phyloP scores from a whole-genome alignment of 345 rosid species.

The Lepidium africanum region DNA sequence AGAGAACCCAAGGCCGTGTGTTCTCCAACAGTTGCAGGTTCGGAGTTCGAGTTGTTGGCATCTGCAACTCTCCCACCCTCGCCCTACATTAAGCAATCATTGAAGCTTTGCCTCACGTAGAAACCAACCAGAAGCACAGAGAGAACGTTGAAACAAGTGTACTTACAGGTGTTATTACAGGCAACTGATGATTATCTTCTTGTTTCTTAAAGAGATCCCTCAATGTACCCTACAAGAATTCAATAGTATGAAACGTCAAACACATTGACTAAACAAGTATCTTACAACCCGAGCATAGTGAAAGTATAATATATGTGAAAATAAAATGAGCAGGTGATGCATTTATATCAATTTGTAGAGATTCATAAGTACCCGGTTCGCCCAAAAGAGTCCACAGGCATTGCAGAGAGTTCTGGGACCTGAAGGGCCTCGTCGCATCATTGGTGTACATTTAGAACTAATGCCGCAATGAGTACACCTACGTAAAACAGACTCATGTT shows the following conservation, averaged over 20 bases:
- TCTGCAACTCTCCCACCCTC: slow-evolving; percentile 13
- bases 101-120: background rate
- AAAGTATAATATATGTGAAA: background rate
- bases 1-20: slow-evolving; percentile 7
- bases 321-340: background rate
- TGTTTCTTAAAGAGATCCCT: slow-evolving; percentile 27
- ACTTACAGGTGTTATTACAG: slow-evolving; percentile 11
- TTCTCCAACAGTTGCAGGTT: background rate
- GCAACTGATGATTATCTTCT: slow-evolving; percentile 21
- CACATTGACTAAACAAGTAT: background rate
- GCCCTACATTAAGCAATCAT: slow-evolving; percentile 4
- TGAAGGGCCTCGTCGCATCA: slow-evolving; percentile 99
- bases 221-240: slow-evolving; percentile 25
- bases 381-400: slow-evolving; percentile 98
- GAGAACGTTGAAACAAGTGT: background rate
- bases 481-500: slow-evolving; percentile 6
- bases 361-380: slow-evolving; percentile 58
- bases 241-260: background rate
- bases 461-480: slow-evolving; percentile 92
- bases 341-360: background rate
- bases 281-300: background rate
- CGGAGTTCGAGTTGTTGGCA: slow-evolving; percentile 6
- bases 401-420: slow-evolving; percentile 98
- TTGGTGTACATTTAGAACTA: slow-evolving; percentile 81
- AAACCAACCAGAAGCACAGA: background rate